Evolutionary conservation across 208 protist species (phyloP).

Genomic region (Crithidia mellificae): DNA sequence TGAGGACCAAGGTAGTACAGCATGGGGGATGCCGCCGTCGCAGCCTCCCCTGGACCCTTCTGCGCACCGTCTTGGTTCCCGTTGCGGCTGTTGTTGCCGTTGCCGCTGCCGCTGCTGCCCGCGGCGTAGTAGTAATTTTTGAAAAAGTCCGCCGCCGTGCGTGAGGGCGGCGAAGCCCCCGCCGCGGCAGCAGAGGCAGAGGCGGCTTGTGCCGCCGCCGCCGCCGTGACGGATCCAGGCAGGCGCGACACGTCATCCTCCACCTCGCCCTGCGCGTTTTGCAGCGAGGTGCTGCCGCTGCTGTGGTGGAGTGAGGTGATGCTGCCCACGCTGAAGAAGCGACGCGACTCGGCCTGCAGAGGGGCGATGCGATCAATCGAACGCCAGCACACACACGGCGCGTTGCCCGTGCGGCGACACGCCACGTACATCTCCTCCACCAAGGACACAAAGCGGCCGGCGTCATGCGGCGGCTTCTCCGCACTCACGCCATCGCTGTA

Average conservation of each 20-base stretch:
- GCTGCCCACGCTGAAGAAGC: constrained; percentile 6
- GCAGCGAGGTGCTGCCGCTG: background rate
- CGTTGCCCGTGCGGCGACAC: constrained; percentile 19
- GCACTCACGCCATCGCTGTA: too few relatives aligned
- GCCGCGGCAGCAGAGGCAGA: too few relatives aligned
- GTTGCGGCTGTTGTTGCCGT: background rate
- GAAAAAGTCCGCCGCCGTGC: background rate
- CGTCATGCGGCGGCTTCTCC: constrained; percentile 2
- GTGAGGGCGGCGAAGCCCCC: background rate
- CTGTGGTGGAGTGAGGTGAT: background rate
- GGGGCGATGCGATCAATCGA: constrained; percentile 27
- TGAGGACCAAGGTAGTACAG: constrained; percentile 48
- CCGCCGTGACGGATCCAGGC: background rate
- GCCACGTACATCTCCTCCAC: constrained; percentile 34
- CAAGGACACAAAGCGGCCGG: constrained; percentile 23
- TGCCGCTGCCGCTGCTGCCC: background rate
- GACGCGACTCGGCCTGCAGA: background rate
- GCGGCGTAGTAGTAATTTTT: background rate
- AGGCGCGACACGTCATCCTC: constrained; percentile 23
- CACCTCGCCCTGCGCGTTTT: constrained; percentile 19
- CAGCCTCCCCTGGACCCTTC: background rate
- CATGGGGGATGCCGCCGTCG: constrained; percentile 1
- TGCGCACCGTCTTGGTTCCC: background rate
- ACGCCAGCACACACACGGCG: constrained; percentile 29
- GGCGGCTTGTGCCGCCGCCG: too few relatives aligned